A percentile compares a stretch with the other conserved stretches of the same genome.
Conservation (phyloP, 176 grass and related monocot genomes). For the Oryza meridionalis region DNA sequence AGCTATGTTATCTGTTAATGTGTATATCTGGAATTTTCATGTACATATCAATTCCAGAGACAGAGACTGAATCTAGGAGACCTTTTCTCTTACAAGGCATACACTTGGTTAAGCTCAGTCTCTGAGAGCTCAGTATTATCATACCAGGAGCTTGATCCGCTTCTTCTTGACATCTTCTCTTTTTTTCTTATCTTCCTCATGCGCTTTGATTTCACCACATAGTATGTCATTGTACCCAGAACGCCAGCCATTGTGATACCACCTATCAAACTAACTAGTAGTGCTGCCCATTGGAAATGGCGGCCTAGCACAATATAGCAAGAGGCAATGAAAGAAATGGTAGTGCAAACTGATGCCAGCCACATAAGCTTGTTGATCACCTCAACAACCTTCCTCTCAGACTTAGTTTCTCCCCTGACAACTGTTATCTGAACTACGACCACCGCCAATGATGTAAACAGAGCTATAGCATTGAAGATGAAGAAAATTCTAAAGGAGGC, state of each 20-base stretch:
- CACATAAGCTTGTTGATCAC: conserved; percentile 99
- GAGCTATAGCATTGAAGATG: conserved; percentile 84
- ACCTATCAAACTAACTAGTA: conserved; percentile 85
- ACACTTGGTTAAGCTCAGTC: conserved; percentile 75
- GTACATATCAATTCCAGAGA: conserved; percentile 38
- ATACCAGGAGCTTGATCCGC: conserved; percentile 80
- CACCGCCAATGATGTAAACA: conserved; percentile 94
- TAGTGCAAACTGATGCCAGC: conserved; percentile 95
- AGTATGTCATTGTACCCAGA: conserved; percentile 96
- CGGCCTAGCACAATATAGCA: conserved; percentile 88
- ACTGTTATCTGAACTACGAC: conserved; percentile 96
- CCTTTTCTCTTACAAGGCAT: conserved; percentile 72
- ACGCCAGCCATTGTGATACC: conserved; percentile 85
- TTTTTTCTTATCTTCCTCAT: conserved; percentile 79
- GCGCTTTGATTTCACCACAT: conserved; percentile 89
- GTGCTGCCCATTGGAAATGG: conserved; percentile 78
- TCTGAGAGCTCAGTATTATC: conserved; percentile 85
- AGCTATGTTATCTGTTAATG: conserved; percentile 53
- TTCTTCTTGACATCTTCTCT: conserved; percentile 82
- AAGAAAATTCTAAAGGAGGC: conserved; percentile 87
- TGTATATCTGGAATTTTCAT: conserved; percentile 36
- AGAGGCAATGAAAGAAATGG: conserved; percentile 90
- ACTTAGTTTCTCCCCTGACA: conserved; percentile 95
- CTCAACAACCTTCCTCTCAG: conserved; percentile 83
- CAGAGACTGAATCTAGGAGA: conserved; percentile 28